Evolutionary conservation across 2,329 filamentous ascomycete species (phyloP), one percentile per base, ranked within the genome.

Genomic region (Zasmidium citrigriseum): DNA sequence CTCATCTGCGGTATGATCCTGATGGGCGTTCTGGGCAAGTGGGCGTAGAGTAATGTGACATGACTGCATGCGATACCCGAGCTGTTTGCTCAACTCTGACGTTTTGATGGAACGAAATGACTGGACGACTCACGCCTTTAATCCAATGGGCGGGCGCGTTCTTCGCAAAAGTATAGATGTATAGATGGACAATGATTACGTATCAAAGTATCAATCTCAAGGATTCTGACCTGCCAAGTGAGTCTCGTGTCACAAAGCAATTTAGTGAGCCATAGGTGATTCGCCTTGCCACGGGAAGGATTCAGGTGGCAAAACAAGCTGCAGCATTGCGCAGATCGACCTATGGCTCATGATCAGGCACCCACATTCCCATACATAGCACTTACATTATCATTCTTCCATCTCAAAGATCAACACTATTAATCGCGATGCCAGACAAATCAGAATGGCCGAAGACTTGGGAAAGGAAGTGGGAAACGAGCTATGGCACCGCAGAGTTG

Each of bases 41-140:
- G 60, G 62, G 60, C 75, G 1, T 63, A 54, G 29, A 78, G 9
- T 38, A 4, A 34, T 7, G n/a, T 21, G 25, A 12, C 10, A 34
- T 34, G 14, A 10, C 12, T 34, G 18, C 29, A 34, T 14, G 11
- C 14, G 4, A 34, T 41, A 41, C 34, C 16, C 7, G 16, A 41
- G 34, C 16, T 4, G 16, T 41, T 41, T n/a, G 34, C 34, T 41
- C 34, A 10, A 41, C 18, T 4, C 34, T 41, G 27, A 14, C n/a
- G n/a, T n/a, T 29, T 7, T 14, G 27, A 29, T 14, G 27, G 27
- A 29, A 29, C 14, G 27, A 29, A 29, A n/a, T n/a, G n/a, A n/a
- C n/a, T n/a, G n/a, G n/a, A n/a, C n/a, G n/a, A n/a, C n/a, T n/a
- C n/a, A n/a, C n/a, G n/a, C n/a, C n/a, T n/a, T n/a, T n/a, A n/a